Percentiles rank a stretch among this genome's conserved stretches.
Conservation (phyloP, 2,329 filamentous ascomycete genomes). For the Zymoseptoria brevis region DNA sequence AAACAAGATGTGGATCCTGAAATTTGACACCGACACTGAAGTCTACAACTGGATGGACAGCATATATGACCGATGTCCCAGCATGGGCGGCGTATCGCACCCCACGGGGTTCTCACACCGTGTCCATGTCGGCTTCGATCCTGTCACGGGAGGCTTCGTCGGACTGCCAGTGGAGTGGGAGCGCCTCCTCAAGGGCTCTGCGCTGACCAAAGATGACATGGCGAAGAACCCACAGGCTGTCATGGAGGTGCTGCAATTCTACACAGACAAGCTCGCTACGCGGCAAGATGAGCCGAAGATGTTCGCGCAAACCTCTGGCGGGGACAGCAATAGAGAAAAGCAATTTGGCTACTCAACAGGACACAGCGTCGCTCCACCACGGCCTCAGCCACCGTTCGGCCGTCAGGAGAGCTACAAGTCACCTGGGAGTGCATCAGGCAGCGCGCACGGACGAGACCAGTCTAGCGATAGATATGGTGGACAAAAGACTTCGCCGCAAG, state of each 20-base stretch:
- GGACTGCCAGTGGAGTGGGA: slow-evolving; percentile 95
- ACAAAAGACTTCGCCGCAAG: slow-evolving; percentile 11
- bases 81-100: slow-evolving; percentile 96
- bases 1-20: slow-evolving; percentile 79
- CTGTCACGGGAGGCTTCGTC: slow-evolving; percentile 88
- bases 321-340: slow-evolving; percentile 38
- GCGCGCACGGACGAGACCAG: slow-evolving; percentile 16
- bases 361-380: slow-evolving; percentile 41
- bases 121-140: slow-evolving; percentile 95
- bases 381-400: slow-evolving; percentile 37
- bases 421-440: slow-evolving; percentile 15
- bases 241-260: slow-evolving; percentile 78
- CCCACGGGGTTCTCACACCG: slow-evolving; percentile 97
- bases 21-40: slow-evolving; percentile 91
- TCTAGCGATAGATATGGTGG: slow-evolving; percentile 23
- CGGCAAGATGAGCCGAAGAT: slow-evolving; percentile 61
- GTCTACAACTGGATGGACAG: slow-evolving; percentile 99
- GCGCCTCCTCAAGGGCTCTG: slow-evolving; percentile 87
- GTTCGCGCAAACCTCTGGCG: slow-evolving; percentile 60
- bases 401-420: slow-evolving; percentile 39
- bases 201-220: slow-evolving; percentile 97
- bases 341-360: slow-evolving; percentile 42
- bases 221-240: slow-evolving; percentile 74
- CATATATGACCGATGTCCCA: slow-evolving; percentile 92
- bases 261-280: slow-evolving; percentile 70